Conservation (phyloP, 805 yeast species). For the Saccharomycopsis babjevae region DNA sequence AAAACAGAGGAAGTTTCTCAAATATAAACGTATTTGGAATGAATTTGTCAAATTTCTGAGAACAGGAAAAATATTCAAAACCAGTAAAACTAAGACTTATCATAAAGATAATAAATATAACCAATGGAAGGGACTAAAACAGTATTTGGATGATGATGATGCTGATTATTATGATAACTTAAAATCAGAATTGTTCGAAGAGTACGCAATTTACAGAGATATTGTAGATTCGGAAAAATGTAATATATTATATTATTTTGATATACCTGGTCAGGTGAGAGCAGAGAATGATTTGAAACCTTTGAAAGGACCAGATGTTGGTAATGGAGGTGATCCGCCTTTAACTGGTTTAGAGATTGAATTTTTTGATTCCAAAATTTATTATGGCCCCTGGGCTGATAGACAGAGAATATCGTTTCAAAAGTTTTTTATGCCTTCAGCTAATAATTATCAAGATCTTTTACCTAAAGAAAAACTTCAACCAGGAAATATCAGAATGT, state of each 20-base stretch:
- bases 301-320: slow-evolving; percentile 42
- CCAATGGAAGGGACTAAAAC: slow-evolving; percentile 66
- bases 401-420: slow-evolving; percentile 65
- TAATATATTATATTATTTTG: slow-evolving; percentile 54
- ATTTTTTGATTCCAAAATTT: slow-evolving; percentile 51
- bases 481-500: slow-evolving; percentile 45
- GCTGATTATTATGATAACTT: slow-evolving; percentile 24
- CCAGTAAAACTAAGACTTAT: not conserved
- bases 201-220: slow-evolving; percentile 74
- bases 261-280: slow-evolving; percentile 53
- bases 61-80: not conserved
- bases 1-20: slow-evolving; percentile 14
- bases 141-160: slow-evolving; percentile 44
- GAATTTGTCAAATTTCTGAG: slow-evolving; percentile 22
- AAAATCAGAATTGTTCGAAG: slow-evolving; percentile 33
- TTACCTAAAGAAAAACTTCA: slow-evolving; percentile 30
- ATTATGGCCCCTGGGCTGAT: slow-evolving; percentile 96
- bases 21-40: slow-evolving; percentile 17
- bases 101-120: not conserved
- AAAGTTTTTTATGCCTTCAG: slow-evolving; percentile 54
- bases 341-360: slow-evolving; percentile 50
- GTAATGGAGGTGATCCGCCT: slow-evolving; percentile 51
- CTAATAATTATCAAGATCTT: slow-evolving; percentile 42
- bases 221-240: slow-evolving; percentile 52
- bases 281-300: slow-evolving; percentile 19